These are phyloP conservation scores for Beta vulgaris DNA, from an alignment of 148 eudicot species.

Conservation along the genomic window DNA sequence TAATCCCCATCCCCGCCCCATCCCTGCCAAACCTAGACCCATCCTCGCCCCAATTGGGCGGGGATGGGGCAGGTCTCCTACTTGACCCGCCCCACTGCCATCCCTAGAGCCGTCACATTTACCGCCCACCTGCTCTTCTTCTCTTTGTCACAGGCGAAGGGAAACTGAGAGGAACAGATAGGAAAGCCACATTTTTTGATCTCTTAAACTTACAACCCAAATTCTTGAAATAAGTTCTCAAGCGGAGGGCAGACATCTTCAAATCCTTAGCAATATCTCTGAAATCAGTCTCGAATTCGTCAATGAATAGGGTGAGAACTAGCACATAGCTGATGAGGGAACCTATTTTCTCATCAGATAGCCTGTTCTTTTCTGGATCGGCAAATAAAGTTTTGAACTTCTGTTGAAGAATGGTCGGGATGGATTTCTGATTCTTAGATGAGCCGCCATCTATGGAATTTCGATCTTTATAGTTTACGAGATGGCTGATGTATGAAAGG, in stretches of 20 bases:
- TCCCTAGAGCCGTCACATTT: conserved; percentile 18
- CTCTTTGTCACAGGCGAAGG: conserved; percentile 35
- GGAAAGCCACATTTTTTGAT: conserved; percentile 43
- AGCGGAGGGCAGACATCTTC: conserved; percentile 37
- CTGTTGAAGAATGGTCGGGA: conserved; percentile 59
- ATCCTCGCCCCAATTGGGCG: no score
- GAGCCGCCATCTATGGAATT: conserved; percentile 45
- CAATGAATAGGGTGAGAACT: conserved; percentile 66
- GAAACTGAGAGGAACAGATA: conserved; percentile 69
- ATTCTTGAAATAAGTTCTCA: conserved; percentile 47
- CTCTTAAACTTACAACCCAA: conserved; percentile 71
- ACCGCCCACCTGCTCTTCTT: conserved; percentile 44
- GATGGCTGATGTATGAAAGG: conserved; percentile 69
- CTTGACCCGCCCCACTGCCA: no score
- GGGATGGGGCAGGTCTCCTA: no score
- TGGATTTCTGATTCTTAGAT: conserved; percentile 50
- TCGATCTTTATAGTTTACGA: conserved; percentile 67
- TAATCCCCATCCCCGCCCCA: no score
- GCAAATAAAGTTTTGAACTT: conserved; percentile 62
- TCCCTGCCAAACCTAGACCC: no score
- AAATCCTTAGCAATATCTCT: conserved; percentile 74
- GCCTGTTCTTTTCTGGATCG: conserved; percentile 36
- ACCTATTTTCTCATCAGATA: conserved; percentile 56
- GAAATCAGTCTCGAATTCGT: conserved; percentile 55
- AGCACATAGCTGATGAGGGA: conserved; percentile 66